A percentile compares a stretch with the other conserved stretches of the same genome.
phyloP scores from a whole-genome alignment of 208 protist species.

The Kentomonas sorsogonicus region DNA sequence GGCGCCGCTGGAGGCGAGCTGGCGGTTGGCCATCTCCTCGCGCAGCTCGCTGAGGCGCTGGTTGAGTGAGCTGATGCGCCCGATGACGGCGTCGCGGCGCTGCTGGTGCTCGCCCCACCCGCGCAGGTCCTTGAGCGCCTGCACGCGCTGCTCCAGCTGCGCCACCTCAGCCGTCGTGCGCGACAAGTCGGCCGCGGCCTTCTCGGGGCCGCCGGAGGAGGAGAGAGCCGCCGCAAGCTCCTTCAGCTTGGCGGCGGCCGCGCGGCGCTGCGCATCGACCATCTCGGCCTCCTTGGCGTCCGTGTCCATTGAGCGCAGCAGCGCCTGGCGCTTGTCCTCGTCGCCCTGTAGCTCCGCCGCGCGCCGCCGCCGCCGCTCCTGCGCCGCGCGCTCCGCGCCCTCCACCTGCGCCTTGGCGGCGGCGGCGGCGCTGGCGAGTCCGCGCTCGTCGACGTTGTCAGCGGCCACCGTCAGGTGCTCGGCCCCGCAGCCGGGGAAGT shows the following conservation, averaged over 20 bases:
- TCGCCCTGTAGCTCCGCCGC: constrained; percentile 14
- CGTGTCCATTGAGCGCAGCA: constrained; percentile 38
- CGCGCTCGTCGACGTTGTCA: constrained; percentile 44
- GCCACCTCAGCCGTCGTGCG: constrained; percentile 16
- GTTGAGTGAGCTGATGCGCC: constrained; percentile 52
- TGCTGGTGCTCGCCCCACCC: constrained; percentile 29
- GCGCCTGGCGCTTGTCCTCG: constrained; percentile 23
- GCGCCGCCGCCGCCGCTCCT: constrained; percentile 4
- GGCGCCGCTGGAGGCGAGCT: constrained; percentile 27
- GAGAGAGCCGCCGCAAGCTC: constrained; percentile 13
- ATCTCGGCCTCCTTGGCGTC: constrained; percentile 65
- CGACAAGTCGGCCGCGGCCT: neutral
- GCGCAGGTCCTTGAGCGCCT: constrained; percentile 38
- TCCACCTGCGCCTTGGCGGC: constrained; percentile 21
- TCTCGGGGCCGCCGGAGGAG: neutral
- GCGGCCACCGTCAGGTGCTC: too few species aligned
- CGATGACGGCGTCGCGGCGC: constrained; percentile 29
- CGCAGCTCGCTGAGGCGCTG: constrained; percentile 33
- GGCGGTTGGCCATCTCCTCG: constrained; percentile 44
- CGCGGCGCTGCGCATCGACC: constrained; percentile 16
- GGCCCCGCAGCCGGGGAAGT: too few species aligned
- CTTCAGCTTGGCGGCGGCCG: constrained; percentile 13
- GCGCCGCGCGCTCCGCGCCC: constrained; percentile 5
- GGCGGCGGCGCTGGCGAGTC: constrained; percentile 21
- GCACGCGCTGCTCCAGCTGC: constrained; percentile 40